phyloP scores from a whole-genome alignment of 805 yeast genomes.

The Debaryomyces castellii region DNA sequence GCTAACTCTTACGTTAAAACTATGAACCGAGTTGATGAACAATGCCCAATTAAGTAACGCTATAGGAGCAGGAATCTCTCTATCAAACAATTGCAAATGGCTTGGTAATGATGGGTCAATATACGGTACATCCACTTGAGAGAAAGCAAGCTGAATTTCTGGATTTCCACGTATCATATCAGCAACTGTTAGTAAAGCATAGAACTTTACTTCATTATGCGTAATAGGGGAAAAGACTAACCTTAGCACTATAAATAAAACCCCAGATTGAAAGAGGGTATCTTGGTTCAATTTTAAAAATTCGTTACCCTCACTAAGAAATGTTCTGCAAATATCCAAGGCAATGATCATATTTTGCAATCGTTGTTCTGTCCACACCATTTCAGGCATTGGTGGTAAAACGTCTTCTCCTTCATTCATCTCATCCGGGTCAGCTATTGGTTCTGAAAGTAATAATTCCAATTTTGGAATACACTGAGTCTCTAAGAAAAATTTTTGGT shows the following conservation, averaged over 20 bases:
- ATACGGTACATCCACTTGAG: slow-evolving; percentile 88
- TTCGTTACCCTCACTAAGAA: slow-evolving; percentile 71
- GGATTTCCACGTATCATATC: slow-evolving; percentile 69
- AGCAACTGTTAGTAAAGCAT: slow-evolving; percentile 73
- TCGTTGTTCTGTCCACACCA: slow-evolving; percentile 79
- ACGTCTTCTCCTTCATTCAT: slow-evolving; percentile 16
- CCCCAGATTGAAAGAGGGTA: slow-evolving; percentile 56
- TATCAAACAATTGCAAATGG: slow-evolving; percentile 32
- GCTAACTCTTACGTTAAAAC: slow-evolving; percentile 78
- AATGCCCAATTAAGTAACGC: slow-evolving; percentile 85
- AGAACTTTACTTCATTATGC: slow-evolving; percentile 63
- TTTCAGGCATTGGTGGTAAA: slow-evolving; percentile 25
- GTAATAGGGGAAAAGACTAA: slow-evolving; percentile 68
- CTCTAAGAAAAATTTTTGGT: slow-evolving; percentile 86
- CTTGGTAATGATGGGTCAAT: slow-evolving; percentile 70
- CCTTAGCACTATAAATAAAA: slow-evolving; percentile 63
- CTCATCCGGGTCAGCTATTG: slow-evolving; percentile 41
- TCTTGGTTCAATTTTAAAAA: slow-evolving; percentile 61
- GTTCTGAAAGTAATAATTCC: slow-evolving; percentile 61
- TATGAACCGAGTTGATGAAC: slow-evolving; percentile 75
- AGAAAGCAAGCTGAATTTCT: slow-evolving; percentile 66
- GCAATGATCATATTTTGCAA: slow-evolving; percentile 63
- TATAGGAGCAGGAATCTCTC: slow-evolving; percentile 61
- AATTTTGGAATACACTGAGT: slow-evolving; percentile 73
- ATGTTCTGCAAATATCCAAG: slow-evolving; percentile 69